Percentiles rank a stretch among this genome's conserved stretches.
phyloP scores from a whole-genome alignment of 129 eudicot species.

The Sambucus nigra region DNA sequence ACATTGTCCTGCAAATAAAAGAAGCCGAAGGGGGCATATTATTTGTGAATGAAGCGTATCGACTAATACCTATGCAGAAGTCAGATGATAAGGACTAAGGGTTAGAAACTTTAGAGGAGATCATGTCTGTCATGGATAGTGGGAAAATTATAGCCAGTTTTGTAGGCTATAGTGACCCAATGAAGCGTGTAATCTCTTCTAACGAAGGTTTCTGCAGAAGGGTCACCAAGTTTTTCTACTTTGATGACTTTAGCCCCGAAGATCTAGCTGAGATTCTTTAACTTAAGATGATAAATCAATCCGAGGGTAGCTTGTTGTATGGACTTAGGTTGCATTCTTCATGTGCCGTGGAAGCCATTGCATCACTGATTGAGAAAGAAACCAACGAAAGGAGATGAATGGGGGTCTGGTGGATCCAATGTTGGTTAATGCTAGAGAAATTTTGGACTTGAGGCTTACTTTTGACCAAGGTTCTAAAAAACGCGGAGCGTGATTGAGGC shows the following conservation, averaged over 20 bases:
- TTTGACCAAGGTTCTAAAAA: too few species aligned
- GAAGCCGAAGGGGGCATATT: slow-evolving; percentile 88
- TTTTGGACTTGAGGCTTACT: too few species aligned
- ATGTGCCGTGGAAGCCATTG: slow-evolving; percentile 48
- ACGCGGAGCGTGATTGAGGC: too few species aligned
- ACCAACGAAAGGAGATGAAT: slow-evolving; percentile 71
- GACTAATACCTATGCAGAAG: too few species aligned
- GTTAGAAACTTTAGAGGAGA: slow-evolving; percentile 88
- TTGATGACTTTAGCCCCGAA: slow-evolving; percentile 51
- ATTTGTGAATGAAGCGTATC: slow-evolving; percentile 93
- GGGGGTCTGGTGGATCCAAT: slow-evolving; percentile 79
- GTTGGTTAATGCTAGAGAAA: slow-evolving; percentile 82
- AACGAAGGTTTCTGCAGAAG: slow-evolving; percentile 88
- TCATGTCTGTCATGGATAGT: slow-evolving; percentile 82
- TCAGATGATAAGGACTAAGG: too few species aligned
- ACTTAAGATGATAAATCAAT: too few species aligned
- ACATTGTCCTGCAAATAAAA: too few species aligned
- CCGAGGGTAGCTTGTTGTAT: slow-evolving; percentile 44
- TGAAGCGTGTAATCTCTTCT: too few species aligned
- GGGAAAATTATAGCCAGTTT: slow-evolving; percentile 67
- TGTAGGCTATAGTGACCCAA: slow-evolving; percentile 82
- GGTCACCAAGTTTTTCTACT: slow-evolving; percentile 78
- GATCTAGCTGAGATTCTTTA: slow-evolving; percentile 70
- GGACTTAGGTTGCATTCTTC: slow-evolving; percentile 68
- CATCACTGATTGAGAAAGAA: slow-evolving; percentile 45